Evolutionary conservation across 2,329 filamentous ascomycete species (phyloP).

Genomic region (Graphilbum fragrans): DNA sequence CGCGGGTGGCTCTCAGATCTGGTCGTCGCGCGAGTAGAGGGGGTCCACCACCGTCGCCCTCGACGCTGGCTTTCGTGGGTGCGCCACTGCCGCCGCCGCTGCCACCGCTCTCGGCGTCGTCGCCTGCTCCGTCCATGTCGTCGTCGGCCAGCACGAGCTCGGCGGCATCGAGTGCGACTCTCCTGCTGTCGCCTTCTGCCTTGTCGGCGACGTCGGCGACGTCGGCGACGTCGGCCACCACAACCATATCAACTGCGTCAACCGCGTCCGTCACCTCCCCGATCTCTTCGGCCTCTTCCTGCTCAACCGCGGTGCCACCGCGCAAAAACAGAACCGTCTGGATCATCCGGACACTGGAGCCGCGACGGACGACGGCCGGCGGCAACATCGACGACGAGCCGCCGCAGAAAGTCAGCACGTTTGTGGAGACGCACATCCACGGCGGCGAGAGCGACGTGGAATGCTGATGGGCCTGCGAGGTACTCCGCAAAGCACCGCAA

Average conservation of each 20-base stretch:
- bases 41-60: too few relatives aligned
- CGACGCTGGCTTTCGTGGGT: too few relatives aligned
- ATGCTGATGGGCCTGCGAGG: background rate
- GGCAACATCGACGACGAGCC: background rate
- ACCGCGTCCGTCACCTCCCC: background rate
- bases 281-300: background rate
- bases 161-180: too few relatives aligned
- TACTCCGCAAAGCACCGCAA: too few relatives aligned
- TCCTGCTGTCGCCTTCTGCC: too few relatives aligned
- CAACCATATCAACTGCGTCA: background rate
- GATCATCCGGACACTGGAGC: background rate
- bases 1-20: too few relatives aligned
- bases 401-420: background rate
- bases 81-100: too few relatives aligned
- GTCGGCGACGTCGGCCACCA: background rate
- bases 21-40: too few relatives aligned
- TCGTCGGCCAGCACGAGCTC: too few relatives aligned
- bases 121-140: too few relatives aligned
- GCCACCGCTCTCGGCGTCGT: too few relatives aligned
- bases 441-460: background rate
- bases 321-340: background rate
- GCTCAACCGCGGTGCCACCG: background rate
- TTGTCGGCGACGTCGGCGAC: background rate
- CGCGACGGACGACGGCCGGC: background rate
- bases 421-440: background rate